phyloP scores from a whole-genome alignment of 179 eudicot species.

The Spergularia azorica region DNA sequence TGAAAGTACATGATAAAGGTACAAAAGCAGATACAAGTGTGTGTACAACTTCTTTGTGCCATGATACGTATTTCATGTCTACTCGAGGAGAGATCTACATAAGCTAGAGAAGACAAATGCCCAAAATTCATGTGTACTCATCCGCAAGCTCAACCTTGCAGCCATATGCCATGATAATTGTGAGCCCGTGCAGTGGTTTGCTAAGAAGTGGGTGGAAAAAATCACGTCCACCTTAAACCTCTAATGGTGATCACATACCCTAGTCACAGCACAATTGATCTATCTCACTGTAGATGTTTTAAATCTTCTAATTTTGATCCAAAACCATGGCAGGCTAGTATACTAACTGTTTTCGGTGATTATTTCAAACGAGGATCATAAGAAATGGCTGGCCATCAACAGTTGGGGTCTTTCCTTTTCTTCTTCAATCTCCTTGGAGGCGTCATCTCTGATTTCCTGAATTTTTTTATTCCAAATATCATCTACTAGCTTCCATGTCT shows the following conservation, averaged over 20 bases:
- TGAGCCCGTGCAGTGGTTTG: too few species aligned
- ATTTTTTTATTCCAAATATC: constrained; percentile 68
- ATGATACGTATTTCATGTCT: not conserved
- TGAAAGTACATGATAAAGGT: too few species aligned
- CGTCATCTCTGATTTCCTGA: constrained; percentile 58
- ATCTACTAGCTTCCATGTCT: constrained; percentile 81
- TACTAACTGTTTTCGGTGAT: not conserved
- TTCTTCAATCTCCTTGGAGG: constrained; percentile 50
- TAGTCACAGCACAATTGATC: not conserved
- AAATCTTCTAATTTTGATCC: not conserved
- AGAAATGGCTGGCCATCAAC: constrained; percentile 77
- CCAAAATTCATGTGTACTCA: not conserved
- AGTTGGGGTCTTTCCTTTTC: constrained; percentile 62
- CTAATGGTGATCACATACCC: not conserved
- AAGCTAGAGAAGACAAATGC: not conserved
- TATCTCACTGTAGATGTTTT: not conserved
- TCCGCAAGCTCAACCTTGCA: not conserved
- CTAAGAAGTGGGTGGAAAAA: too few species aligned
- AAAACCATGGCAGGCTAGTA: not conserved
- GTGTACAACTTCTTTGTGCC: not conserved
- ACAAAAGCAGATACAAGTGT: not conserved
- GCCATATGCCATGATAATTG: not conserved
- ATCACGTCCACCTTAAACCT: not conserved
- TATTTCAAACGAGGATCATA: constrained; percentile 31
- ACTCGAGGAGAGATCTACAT: not conserved